A percentile compares a stretch with the other conserved stretches of the same genome.
Evolutionary conservation across 2,329 filamentous ascomycete species (phyloP).

Genomic region (Beauveria varroae): DNA sequence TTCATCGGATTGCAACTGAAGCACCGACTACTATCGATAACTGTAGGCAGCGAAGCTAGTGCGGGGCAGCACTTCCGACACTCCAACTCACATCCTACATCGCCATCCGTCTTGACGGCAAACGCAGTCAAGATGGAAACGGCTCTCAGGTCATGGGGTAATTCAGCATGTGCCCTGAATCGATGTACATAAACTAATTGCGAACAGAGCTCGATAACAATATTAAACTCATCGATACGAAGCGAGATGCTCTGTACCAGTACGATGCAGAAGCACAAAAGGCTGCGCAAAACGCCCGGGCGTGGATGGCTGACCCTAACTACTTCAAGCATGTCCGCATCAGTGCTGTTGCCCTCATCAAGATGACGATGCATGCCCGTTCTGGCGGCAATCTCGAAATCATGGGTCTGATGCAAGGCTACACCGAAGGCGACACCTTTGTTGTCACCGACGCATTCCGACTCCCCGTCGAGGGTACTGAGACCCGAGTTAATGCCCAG

Average conservation of each 20-base stretch:
- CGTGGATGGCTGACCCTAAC: slow-evolving; percentile 72
- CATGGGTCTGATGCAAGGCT: slow-evolving; percentile 98
- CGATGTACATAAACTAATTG: background rate
- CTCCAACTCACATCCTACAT: slow-evolving; percentile 13
- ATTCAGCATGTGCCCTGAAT: background rate
- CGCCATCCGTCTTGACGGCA: slow-evolving; percentile 13
- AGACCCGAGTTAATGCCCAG: slow-evolving; percentile 94
- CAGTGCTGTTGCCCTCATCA: slow-evolving; percentile 85
- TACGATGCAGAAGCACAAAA: slow-evolving; percentile 67
- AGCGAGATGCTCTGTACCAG: slow-evolving; percentile 84
- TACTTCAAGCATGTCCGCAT: slow-evolving; percentile 94
- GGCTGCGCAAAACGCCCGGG: slow-evolving; percentile 52
- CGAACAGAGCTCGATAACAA: slow-evolving; percentile 77
- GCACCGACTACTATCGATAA: slow-evolving; percentile 3
- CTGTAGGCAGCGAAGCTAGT: slow-evolving; percentile 8
- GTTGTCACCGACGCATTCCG: slow-evolving; percentile 92
- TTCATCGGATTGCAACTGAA: background rate
- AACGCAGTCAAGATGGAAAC: slow-evolving; percentile 18
- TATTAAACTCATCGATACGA: slow-evolving; percentile 73
- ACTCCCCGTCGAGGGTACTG: slow-evolving; percentile 93
- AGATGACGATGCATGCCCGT: slow-evolving; percentile 99
- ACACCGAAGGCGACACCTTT: slow-evolving; percentile 76
- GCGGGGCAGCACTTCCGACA: slow-evolving; percentile 18
- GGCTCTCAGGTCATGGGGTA: slow-evolving; percentile 26
- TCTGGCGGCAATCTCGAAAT: slow-evolving; percentile 87